Base-by-base conservation (phyloP, 1,139 yeast genomes). In the Hanseniaspora uvarum region DNA sequence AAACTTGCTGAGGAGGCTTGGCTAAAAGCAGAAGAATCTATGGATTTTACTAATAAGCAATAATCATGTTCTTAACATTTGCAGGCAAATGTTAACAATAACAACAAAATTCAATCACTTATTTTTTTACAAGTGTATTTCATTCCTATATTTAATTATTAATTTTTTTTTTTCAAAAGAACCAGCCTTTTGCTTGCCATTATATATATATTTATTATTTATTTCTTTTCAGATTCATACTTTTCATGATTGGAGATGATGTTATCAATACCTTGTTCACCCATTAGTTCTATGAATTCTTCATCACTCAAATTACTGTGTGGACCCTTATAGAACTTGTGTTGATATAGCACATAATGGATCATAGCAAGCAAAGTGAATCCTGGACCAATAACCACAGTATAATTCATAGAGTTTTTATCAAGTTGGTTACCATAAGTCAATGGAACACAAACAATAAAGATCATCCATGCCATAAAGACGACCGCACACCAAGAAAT, bases 381-480 rank as follows among this genome's bases (percentile, higher is more conserved):
- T 5, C 56, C 56, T 46, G 70, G 67, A 8, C 70, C 71, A 46
- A 72, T 72, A 19, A 72, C 77, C 59, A 72, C 69, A 0, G 74
- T 68, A 58, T 71, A 72, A 55, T 71, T 72, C 74, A 71, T 71
- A 30, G 64, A 59, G 6, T 59, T 59, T 39, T 61, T 63, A 40
- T 59, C 59, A 34, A 50, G 24, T 16, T 40, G 39, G 16, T 36
- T 34, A 24, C 50, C 50, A 58, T 49, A 74, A 5, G 59, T 59
- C 12, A 67, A 62, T 16, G 78, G 77, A 62, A 74, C 70, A 72
- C 71, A 68, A 47, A 71, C 72, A 68, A 75, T 64, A 39, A 74
- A 59, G 46, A 74, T 68, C 45, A 73, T 68, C 60, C 71, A 72
- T 33, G 59, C 50, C 58, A 65, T 61, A 59, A 69, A 65, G 11